Conservation (phyloP, 306 rosid genomes). For the Vigna angularis region DNA sequence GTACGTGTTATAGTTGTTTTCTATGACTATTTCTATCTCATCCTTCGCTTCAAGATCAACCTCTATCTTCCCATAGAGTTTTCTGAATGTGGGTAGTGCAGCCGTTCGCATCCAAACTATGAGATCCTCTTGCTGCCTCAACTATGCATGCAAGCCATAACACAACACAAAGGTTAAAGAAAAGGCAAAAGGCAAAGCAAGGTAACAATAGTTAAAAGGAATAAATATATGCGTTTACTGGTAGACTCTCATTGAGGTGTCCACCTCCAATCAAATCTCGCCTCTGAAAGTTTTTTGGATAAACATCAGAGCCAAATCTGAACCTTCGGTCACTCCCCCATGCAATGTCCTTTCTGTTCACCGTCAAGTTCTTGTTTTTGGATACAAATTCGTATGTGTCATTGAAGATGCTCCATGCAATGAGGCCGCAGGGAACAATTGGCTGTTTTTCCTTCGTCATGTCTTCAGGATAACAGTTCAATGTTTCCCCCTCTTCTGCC, state of each 20-base stretch:
- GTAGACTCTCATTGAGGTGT: constrained; percentile 68
- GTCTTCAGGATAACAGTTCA: constrained; percentile 40
- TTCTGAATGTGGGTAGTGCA: constrained; percentile 83
- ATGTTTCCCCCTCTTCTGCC: constrained; percentile 43
- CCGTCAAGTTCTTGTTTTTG: constrained; percentile 50
- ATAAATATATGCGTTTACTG: constrained; percentile 57
- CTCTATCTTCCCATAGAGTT: constrained; percentile 84
- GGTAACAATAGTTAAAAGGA: not conserved
- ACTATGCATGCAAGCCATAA: constrained; percentile 51
- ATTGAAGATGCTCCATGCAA: constrained; percentile 94
- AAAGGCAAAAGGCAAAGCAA: not conserved
- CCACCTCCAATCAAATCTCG: constrained; percentile 72
- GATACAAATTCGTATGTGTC: constrained; percentile 76
- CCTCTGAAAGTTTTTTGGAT: constrained; percentile 76
- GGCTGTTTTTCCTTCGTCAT: constrained; percentile 40
- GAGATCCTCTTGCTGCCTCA: constrained; percentile 85
- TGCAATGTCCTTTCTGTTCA: constrained; percentile 76
- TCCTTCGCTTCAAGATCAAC: constrained; percentile 70
- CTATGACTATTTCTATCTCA: constrained; percentile 56
- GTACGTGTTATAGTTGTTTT: constrained; percentile 87
- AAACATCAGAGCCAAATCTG: constrained; percentile 74
- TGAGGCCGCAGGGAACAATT: constrained; percentile 93
- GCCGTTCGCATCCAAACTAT: constrained; percentile 98
- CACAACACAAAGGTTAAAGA: constrained; percentile 12
- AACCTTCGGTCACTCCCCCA: constrained; percentile 72